These are phyloP conservation scores for Cladosporium sp. DNA, from an alignment of 2,329 filamentous ascomycete species.

Conservation along the genomic window DNA sequence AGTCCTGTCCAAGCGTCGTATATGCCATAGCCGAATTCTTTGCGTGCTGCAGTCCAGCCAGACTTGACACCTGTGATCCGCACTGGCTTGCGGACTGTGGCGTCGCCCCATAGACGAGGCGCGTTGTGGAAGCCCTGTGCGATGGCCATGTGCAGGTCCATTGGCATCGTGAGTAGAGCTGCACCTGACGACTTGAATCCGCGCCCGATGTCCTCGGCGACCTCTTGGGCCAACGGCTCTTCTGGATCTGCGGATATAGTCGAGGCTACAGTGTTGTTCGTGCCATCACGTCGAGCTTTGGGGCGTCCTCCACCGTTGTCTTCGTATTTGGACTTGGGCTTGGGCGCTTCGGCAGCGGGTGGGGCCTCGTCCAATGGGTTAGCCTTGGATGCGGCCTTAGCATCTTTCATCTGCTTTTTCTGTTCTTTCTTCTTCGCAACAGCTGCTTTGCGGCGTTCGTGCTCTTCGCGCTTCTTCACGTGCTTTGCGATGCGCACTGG, in stretches of 20 bases:
- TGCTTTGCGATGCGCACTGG: constrained; percentile 64
- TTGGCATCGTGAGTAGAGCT: constrained; percentile 75
- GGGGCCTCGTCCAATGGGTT: not conserved
- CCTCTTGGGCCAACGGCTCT: constrained; percentile 33
- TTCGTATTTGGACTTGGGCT: constrained; percentile 1
- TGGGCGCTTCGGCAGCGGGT: not conserved
- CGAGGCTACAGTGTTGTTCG: constrained; percentile 32
- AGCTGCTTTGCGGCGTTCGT: constrained; percentile 51
- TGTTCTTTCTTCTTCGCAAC: constrained; percentile 35
- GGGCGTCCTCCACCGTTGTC: constrained; percentile 25
- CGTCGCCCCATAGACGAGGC: constrained; percentile 81
- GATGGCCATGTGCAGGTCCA: constrained; percentile 81
- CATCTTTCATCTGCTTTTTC: constrained; percentile 29
- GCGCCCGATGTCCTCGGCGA: constrained; percentile 65
- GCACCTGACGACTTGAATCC: constrained; percentile 72
- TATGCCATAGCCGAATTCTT: constrained; percentile 71
- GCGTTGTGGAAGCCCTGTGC: constrained; percentile 88
- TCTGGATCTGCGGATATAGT: constrained; percentile 33
- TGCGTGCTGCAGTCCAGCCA: constrained; percentile 69
- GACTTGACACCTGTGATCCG: constrained; percentile 77
- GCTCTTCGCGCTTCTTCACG: constrained; percentile 56
- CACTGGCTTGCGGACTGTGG: constrained; percentile 72
- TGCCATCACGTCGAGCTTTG: constrained; percentile 26
- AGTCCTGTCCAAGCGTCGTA: constrained; percentile 77
- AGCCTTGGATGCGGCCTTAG: constrained; percentile 3